phyloP scores from a whole-genome alignment of 257 asterid genomes.

The Salvia splendens region DNA sequence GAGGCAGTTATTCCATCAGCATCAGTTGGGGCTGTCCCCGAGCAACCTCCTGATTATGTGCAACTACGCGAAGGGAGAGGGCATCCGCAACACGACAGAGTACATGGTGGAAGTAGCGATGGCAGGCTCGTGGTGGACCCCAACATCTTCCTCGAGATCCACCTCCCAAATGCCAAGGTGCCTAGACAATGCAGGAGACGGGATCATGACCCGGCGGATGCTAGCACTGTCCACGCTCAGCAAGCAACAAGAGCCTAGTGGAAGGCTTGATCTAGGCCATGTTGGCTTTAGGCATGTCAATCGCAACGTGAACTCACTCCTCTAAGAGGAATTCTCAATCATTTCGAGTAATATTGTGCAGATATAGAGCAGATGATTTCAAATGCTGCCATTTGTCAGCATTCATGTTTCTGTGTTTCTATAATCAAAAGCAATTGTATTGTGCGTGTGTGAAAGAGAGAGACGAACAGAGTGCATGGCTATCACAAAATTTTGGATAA shows the following conservation, averaged over 20 bases:
- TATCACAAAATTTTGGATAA: not conserved
- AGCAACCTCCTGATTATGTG: slow-evolving; percentile 64
- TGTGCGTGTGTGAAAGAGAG: too few relatives aligned
- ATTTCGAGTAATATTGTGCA: slow-evolving; percentile 40
- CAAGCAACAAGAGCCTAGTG: slow-evolving; percentile 63
- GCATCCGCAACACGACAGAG: slow-evolving; percentile 52
- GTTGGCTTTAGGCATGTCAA: slow-evolving; percentile 80
- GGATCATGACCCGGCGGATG: slow-evolving; percentile 53
- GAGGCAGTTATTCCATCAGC: too few relatives aligned
- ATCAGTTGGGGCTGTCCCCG: slow-evolving; percentile 74
- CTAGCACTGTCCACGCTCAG: slow-evolving; percentile 74
- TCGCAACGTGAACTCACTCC: slow-evolving; percentile 86
- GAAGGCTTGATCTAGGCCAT: slow-evolving; percentile 63
- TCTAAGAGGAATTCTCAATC: slow-evolving; percentile 83
- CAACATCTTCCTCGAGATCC: slow-evolving; percentile 61
- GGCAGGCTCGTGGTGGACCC: slow-evolving; percentile 93
- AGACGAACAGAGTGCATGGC: too few relatives aligned
- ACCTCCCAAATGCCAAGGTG: slow-evolving; percentile 72
- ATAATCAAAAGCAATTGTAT: too few relatives aligned
- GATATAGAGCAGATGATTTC: not conserved
- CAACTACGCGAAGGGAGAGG: slow-evolving; percentile 35
- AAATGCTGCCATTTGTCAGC: not conserved
- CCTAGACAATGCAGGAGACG: slow-evolving; percentile 52
- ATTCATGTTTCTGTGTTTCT: too few relatives aligned
- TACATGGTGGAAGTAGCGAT: slow-evolving; percentile 81